Conservation (phyloP, 2,329 filamentous ascomycete species). For the Trichoderma asperellum region DNA sequence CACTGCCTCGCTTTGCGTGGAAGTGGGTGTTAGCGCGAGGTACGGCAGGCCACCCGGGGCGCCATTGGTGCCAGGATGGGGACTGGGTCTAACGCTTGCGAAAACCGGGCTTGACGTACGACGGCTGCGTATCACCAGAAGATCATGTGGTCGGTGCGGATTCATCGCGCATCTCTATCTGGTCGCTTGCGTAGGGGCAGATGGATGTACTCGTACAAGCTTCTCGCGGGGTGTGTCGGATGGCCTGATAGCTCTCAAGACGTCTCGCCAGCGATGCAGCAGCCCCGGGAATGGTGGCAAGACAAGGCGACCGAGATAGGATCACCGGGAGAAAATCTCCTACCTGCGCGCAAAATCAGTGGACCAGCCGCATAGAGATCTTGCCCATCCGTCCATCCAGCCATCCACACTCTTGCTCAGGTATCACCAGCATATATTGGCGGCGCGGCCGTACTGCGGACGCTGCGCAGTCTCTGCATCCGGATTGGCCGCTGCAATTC, state of each 20-base stretch:
- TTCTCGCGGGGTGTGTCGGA: slow-evolving; percentile 9
- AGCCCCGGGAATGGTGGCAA: slow-evolving; percentile 8
- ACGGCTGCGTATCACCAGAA: slow-evolving; percentile 19
- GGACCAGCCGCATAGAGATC: neutral
- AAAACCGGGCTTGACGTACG: slow-evolving; percentile 16
- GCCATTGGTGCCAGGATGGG: slow-evolving; percentile 9
- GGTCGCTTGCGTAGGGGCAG: slow-evolving; percentile 1
- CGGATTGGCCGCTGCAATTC: slow-evolving; percentile 22
- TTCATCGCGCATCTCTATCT: slow-evolving; percentile 15
- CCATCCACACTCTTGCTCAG: slow-evolving; percentile 17
- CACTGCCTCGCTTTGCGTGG: neutral
- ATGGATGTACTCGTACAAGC: neutral
- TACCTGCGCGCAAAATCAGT: neutral
- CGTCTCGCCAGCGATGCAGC: slow-evolving; percentile 12
- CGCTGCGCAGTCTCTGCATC: slow-evolving; percentile 8
- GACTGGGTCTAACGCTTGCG: neutral
- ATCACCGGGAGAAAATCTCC: neutral
- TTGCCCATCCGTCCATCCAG: neutral
- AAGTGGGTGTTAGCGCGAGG: slow-evolving; percentile 26
- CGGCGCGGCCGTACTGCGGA: slow-evolving; percentile 7
- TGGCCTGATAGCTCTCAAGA: slow-evolving; percentile 12
- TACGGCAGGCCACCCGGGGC: slow-evolving; percentile 10
- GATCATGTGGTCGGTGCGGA: slow-evolving; percentile 23
- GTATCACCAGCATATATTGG: slow-evolving; percentile 11
- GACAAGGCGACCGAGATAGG: neutral